Base-by-base conservation (phyloP, 176 grass and related monocot genomes). In the Saccharum officinarum region DNA sequence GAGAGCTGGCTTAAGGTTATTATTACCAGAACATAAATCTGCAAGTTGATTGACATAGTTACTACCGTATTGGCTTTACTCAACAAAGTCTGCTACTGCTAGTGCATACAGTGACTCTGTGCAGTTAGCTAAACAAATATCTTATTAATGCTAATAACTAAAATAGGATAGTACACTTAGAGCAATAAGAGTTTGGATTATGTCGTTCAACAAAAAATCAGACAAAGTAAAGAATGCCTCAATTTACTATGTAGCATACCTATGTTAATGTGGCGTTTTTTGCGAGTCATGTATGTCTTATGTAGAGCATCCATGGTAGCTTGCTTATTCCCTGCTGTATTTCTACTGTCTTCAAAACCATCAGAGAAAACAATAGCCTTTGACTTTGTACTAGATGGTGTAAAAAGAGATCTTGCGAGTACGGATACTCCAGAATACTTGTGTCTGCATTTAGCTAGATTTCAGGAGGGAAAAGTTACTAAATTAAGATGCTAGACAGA, bases 361-460 rank as follows among this genome's bases (percentile, higher is more conserved):
- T 87, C 82, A 6, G 85, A 37, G 22, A 85, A 85, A 68, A 91
- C 7, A 76, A 70, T 23, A 66, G 44, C 57, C 82, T 89, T 89
- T 1, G 67, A 73, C 45, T 82, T 84, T 46, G 79, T 30, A 87
- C 75, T 38, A 12, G 91, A 55, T 70, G 83, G 79, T 76, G 76
- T 30, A 80, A 94, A 97, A 86, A 97, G 87, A 90, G 88, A 88
- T 85, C 66, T 92, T 81, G 90, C 92, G 80, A 92, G 79, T 85
- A 87, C 72, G 72, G 92, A 97, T 71, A 84, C 80, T 50, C 79
- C 83, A 38, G 45, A 92, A 85, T 85, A 42, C 67, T 72, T 90
- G 65, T 33, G 79, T 89, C 60, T 88, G 72, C 33, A 62, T 67
- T 97, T 83, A 63, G 80, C 94, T 97, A 84, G n/a, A 92, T 83